Evolutionary conservation across 495 filamentous ascomycete genomes (phyloP).

Genomic region (Daldinia childiae): DNA sequence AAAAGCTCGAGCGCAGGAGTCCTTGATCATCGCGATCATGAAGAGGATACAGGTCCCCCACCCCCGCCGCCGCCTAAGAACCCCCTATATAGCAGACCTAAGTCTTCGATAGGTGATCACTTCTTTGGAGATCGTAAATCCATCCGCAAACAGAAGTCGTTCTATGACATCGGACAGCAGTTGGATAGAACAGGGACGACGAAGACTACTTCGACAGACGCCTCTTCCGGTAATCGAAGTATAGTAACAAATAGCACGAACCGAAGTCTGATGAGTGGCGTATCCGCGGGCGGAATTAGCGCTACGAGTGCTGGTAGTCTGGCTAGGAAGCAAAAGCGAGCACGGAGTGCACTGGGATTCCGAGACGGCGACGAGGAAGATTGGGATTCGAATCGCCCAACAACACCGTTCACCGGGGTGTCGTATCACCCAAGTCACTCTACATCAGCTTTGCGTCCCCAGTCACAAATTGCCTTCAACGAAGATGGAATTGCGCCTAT

Average conservation of each 20-base stretch:
- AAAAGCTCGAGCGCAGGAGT: constrained; percentile 55
- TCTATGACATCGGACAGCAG: constrained; percentile 78
- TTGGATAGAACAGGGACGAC: constrained; percentile 84
- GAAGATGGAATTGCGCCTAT: constrained; percentile 65
- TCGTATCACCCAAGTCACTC: constrained; percentile 88
- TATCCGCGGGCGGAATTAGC: constrained; percentile 88
- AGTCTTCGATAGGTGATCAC: constrained; percentile 59
- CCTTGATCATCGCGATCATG: constrained; percentile 10
- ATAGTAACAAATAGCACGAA: constrained; percentile 79
- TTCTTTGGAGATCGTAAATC: constrained; percentile 48
- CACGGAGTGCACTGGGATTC: constrained; percentile 63
- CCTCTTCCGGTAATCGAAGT: constrained; percentile 75
- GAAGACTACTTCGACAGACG: constrained; percentile 80
- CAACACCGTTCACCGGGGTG: constrained; percentile 78
- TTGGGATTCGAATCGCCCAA: constrained; percentile 64
- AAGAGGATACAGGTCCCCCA: constrained; percentile 58
- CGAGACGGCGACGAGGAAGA: constrained; percentile 53
- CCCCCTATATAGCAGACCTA: constrained; percentile 55
- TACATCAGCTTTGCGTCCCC: constrained; percentile 53
- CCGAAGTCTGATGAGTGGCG: constrained; percentile 90
- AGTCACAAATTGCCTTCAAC: constrained; percentile 58
- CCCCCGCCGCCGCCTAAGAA: constrained; percentile 73
- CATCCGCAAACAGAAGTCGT: constrained; percentile 73
- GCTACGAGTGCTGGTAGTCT: constrained; percentile 95
- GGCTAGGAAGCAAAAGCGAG: constrained; percentile 72